Base-by-base conservation (phyloP, 371 early-diverging fungal species). In the Rhizopus microsporus region DNA sequence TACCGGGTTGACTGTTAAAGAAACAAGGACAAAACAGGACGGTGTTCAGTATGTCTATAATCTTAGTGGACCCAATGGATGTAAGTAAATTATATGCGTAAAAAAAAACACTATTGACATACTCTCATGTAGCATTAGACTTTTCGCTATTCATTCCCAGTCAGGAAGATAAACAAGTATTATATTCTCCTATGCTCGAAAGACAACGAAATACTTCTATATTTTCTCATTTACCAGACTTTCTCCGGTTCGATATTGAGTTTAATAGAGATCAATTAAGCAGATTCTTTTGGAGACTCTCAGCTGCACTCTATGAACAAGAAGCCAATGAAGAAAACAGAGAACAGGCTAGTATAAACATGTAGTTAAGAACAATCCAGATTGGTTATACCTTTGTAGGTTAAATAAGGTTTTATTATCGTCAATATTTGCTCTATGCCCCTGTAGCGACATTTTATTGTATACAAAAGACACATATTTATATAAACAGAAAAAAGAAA, bases 61-160 rank as follows among this genome's bases (percentile, higher is more conserved):
- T 5, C 56, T 62, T n/a, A 37, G 42, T 23, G 67, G 67, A 5
- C 56, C 32, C 7, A 59, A 54, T 17, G 67, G 67, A 35, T 53
- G 67, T 67, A 67, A 52, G 62, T 59, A 23, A 3, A 2, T 5
- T 30, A 15, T 16, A 45, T 23, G 23, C 23, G 23, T 4, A 54
- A 12, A 54, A n/a, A 29, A 5, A 15, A 29, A 33, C 10, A 7
- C 32, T 4, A 23, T 38, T 50, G 3, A 48, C 8, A 15, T 29
- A 16, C 9, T 32, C 10, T 35, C 0, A 30, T 23, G 1, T 30
- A 65, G 65, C 59, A 8, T 39, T 65, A 3, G 57, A 60, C 10
- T 65, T 65, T 15, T 50, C 60, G 31, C 23, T 65, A 7, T 39
- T 48, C 1, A 47, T 59, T 12, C 35, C 49, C 10, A 57, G 45